Evolutionary conservation across 306 rosid species (phyloP), one percentile per base, ranked within the genome.

Genomic region (Cicer bijugum): DNA sequence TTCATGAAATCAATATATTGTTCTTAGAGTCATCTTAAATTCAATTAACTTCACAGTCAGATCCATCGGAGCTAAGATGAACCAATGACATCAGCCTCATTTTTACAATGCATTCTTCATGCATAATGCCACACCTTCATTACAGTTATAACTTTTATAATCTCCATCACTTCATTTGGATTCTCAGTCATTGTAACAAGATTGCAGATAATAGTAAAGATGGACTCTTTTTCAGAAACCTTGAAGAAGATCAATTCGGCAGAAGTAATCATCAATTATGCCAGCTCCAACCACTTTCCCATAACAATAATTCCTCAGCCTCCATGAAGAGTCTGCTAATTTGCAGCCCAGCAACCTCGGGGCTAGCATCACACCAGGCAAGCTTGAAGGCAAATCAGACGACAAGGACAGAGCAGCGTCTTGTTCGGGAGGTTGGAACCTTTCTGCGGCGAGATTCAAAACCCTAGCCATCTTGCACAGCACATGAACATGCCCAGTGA

Each of bases 311-410:
- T 48, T 91, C 90, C 67, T 86, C 85, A 42, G 97, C 97, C 86
- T 95, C 97, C 55, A 53, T 6, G 43, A 88, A 91, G 10, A 91
- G 92, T 63, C 91, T 88, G 43, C 82, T 82, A 65, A 95, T 97
- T 71, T 91, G 84, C 17, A 88, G 90, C 83, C 90, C 93, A 9
- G 96, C 95, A 85, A 86, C 93, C 92, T 87, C 97, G 12, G 92
- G 87, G 69, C 97, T 96, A 52, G 96, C 96, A 65, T 94, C 97
- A 42, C 96, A 92, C 97, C 96, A 91, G 61, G 97, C 88, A 38
- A 89, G 99, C 79, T 91, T 97, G 1, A 93, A 85, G 50, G 87
- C 80, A 71, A 88, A 94, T 58, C 97, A 85, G 15, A 94, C 96
- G 4, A 94, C 89, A 23, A 2, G 75, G 93, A 74, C 47, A 94